Percentiles rank a stretch among this genome's conserved stretches.
Evolutionary conservation across 2,329 filamentous ascomycete species (phyloP).

Genomic region (Hymenoscyphus linearis): DNA sequence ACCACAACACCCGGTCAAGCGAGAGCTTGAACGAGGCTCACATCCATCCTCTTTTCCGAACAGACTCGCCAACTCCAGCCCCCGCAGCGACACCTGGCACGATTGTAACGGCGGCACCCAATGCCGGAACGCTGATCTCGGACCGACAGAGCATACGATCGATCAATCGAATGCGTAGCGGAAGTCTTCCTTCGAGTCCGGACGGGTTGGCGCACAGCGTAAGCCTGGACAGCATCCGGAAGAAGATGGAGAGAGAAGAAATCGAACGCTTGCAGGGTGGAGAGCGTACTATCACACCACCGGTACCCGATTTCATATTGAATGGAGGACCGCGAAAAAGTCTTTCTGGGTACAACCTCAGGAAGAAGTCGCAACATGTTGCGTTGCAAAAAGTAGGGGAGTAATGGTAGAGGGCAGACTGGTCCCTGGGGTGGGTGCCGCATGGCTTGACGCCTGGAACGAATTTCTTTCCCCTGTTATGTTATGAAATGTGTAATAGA

Average conservation of each 20-base stretch:
- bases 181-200: slow-evolving; percentile 47
- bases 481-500: slow-evolving; percentile 18
- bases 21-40: slow-evolving; percentile 51
- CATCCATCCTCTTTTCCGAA: slow-evolving; percentile 74
- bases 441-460: slow-evolving; percentile 25
- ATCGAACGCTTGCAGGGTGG: slow-evolving; percentile 16
- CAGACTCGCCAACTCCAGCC: slow-evolving; percentile 63
- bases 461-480: slow-evolving; percentile 22
- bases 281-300: slow-evolving; percentile 51
- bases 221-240: slow-evolving; percentile 41
- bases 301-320: slow-evolving; percentile 57
- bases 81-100: slow-evolving; percentile 64
- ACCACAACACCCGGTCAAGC: slow-evolving; percentile 26
- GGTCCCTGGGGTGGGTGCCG: slow-evolving; percentile 15
- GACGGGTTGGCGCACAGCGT: slow-evolving; percentile 47
- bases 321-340: slow-evolving; percentile 47
- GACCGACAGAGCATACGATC: slow-evolving; percentile 47
- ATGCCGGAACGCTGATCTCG: slow-evolving; percentile 59
- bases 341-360: slow-evolving; percentile 39
- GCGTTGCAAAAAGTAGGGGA: slow-evolving; percentile 23
- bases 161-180: slow-evolving; percentile 50
- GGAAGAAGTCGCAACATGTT: slow-evolving; percentile 22
- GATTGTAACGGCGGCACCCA: slow-evolving; percentile 63
- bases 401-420: slow-evolving; percentile 11
- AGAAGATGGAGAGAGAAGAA: slow-evolving; percentile 28